Evolutionary conservation across 257 asterid genomes (phyloP).

Genomic region (Solanum piurae): DNA sequence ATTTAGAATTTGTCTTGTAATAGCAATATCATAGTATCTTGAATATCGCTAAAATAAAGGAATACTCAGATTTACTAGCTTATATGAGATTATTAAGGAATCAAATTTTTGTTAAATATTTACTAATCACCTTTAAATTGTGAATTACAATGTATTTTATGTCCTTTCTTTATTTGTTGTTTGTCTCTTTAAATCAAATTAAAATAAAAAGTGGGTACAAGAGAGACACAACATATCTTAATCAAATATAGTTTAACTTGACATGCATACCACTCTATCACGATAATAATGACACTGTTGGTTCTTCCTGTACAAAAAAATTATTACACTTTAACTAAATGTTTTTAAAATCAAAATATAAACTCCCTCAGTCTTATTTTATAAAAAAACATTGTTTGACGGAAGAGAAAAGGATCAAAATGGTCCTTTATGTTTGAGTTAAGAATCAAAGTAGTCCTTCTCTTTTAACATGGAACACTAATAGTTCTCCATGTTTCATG

Average conservation of each 20-base stretch:
- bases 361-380: neutral
- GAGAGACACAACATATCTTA: neutral
- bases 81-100: neutral
- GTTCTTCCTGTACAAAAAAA: neutral
- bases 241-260: no score
- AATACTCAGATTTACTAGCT: neutral
- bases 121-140: neutral
- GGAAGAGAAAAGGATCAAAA: no score
- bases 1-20: neutral
- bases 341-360: neutral
- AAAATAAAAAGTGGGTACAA: neutral
- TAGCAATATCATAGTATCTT: no score
- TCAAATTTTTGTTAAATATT: neutral
- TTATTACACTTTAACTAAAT: neutral
- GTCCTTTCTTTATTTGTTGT: neutral
- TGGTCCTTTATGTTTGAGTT: no score
- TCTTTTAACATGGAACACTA: no score
- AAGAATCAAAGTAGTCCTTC: no score
- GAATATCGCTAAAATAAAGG: neutral
- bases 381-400: no score
- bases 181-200: neutral
- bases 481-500: no score
- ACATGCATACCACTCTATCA: neutral
- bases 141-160: neutral
- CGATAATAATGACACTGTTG: neutral